Percentiles rank a stretch among this genome's conserved stretches.
Evolutionary conservation across 2,329 filamentous ascomycete genomes (phyloP).

Genomic region (Penicillium sp.): DNA sequence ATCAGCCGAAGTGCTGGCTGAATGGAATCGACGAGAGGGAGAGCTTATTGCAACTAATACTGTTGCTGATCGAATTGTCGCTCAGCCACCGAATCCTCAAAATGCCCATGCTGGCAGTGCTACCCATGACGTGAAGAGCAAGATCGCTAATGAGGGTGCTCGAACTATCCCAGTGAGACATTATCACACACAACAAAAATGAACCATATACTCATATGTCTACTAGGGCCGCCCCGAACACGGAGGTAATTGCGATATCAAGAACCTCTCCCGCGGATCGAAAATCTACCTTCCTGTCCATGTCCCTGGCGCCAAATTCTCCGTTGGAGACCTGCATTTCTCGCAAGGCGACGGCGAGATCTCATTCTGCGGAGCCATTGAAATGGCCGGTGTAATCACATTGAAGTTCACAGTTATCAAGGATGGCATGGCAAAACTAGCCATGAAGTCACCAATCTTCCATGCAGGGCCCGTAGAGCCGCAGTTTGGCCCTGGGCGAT

Average conservation of each 20-base stretch:
- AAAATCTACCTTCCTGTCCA: conserved; percentile 88
- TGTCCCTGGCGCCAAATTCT: conserved; percentile 82
- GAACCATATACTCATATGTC: not conserved
- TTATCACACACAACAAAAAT: not conserved
- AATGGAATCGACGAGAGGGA: conserved; percentile 80
- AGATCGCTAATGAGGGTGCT: conserved; percentile 74
- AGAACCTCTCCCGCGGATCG: conserved; percentile 74
- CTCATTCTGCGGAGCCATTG: conserved; percentile 83
- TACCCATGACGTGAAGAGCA: conserved; percentile 57
- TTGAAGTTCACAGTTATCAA: conserved; percentile 89
- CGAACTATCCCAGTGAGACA: conserved; percentile 68
- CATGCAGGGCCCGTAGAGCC: conserved; percentile 84
- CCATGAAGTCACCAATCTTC: conserved; percentile 80
- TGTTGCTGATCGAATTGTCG: conserved; percentile 68
- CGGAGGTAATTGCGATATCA: conserved; percentile 89
- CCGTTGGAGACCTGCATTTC: conserved; percentile 85
- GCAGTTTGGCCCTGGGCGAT: conserved; percentile 76
- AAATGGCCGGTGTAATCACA: conserved; percentile 90
- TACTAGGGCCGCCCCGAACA: conserved; percentile 69
- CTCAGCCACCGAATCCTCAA: conserved; percentile 69
- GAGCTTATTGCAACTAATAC: conserved; percentile 70
- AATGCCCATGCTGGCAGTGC: conserved; percentile 72
- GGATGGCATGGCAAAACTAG: conserved; percentile 69
- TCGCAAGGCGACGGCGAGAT: conserved; percentile 89
- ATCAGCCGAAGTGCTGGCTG: conserved; percentile 69